Evolutionary conservation across 176 grass and related monocot species (phyloP), one percentile per base, ranked within the genome.

Genomic region (Oryza brachyantha): DNA sequence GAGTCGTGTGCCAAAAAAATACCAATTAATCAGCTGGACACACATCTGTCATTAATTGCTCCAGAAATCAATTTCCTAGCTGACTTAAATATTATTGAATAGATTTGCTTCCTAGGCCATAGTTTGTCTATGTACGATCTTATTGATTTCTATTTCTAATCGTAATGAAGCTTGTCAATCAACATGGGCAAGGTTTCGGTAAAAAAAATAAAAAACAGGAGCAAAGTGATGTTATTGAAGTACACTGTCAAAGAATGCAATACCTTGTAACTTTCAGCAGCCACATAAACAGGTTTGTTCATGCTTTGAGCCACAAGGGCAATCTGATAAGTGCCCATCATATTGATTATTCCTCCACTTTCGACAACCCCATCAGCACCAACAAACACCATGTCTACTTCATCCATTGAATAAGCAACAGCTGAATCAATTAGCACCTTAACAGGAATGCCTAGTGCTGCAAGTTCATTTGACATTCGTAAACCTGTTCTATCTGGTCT

Each of bases 301-400:
- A 99, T 99, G 77, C 88, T 93, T 75, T 94, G 85, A 59, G 96
- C 96, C 27, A 95, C 92, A 77, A 99, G 85, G 83, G 96, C 96
- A 83, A 89, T 90, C 85, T 99, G 96, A 81, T 99, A 99, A 70
- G 96, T 99, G 14, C 92, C 92, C 96, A 94, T 99, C 96, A 99
- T 95, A 81, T 99, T 99, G 58, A 99, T 99, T 74, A 99, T 95
- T 59, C 96, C 96, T 66, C 96, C 96, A 37, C 96, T 98, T 74
- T 99, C 96, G 68, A 95, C 96, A 75, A 99, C 89, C 43, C 92
- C 96, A 93, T 99, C 96, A 90, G 96, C 96, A 25, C 96, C 92
- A 68, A 99, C 72, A 85, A 93, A 95, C 17, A 99, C 86, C 96
- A 99, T 95, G 81, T 93, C 90, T 70, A 94, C 45, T 91, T 99